Conservation (phyloP, 768 basidiomycete genomes). For the Rhodotorula graminis region DNA sequence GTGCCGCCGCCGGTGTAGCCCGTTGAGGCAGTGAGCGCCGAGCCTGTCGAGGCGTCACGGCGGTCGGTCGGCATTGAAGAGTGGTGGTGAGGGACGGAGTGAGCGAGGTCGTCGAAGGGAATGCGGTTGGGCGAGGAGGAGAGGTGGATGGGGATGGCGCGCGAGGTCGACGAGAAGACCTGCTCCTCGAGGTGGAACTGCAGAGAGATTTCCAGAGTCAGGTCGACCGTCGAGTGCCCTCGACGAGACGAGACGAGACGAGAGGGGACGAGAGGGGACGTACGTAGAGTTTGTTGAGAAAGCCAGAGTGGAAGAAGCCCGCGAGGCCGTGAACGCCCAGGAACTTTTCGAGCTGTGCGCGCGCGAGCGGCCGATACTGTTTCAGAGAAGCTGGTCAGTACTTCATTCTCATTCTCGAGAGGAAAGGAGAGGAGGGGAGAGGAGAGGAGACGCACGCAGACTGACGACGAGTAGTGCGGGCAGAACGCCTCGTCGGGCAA, state of each 20-base stretch:
- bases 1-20: constrained; percentile 50
- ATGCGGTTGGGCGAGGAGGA: constrained; percentile 54
- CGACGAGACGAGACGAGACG: background rate
- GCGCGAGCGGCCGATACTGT: constrained; percentile 55
- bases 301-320: constrained; percentile 42
- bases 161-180: constrained; percentile 43
- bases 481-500: constrained; percentile 57
- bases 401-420: no score
- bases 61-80: constrained; percentile 47
- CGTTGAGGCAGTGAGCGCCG: background rate
- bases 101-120: constrained; percentile 46
- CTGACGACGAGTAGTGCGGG: constrained; percentile 65
- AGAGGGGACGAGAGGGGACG: constrained; percentile 43
- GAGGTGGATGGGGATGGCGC: constrained; percentile 62
- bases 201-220: background rate
- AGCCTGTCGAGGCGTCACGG: background rate
- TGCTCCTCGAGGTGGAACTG: constrained; percentile 34
- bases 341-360: constrained; percentile 61
- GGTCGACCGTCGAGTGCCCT: background rate
- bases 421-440: no score
- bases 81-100: constrained; percentile 52
- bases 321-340: constrained; percentile 61
- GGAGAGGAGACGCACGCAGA: constrained; percentile 59
- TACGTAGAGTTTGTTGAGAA: constrained; percentile 68
- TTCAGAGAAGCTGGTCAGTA: background rate